Percentiles rank a stretch among this genome's conserved stretches.
Evolutionary conservation across 2,329 filamentous ascomycete species (phyloP).

Genomic region (Tolypocladium amazonense): DNA sequence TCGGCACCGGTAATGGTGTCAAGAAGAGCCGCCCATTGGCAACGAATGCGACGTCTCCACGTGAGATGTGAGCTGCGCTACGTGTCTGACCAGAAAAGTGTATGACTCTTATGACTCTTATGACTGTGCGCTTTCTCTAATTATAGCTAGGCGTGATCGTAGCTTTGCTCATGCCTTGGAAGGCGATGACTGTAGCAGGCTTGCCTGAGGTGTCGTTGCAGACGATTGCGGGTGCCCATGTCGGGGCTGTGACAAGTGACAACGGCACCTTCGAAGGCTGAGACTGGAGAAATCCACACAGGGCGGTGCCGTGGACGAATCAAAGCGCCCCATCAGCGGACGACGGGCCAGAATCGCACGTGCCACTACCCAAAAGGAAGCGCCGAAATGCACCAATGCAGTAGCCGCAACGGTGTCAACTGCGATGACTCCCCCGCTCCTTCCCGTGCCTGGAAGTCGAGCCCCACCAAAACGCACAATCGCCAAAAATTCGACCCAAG

Average conservation of each 20-base stretch:
- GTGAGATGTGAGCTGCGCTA: neutral
- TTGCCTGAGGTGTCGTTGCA: neutral
- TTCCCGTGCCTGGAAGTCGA: constrained; percentile 8
- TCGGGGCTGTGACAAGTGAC: neutral
- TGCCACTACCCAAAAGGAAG: neutral
- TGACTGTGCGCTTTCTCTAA: neutral
- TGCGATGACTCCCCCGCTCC: constrained; percentile 1
- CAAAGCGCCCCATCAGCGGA: neutral
- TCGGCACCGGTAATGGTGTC: neutral
- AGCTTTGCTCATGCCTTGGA: neutral
- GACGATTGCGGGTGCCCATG: no score
- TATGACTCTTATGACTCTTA: neutral
- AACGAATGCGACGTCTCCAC: neutral
- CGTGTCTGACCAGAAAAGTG: neutral
- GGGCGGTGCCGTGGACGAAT: neutral
- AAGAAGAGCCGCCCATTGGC: neutral
- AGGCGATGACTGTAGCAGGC: neutral
- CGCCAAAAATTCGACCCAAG: constrained; percentile 30
- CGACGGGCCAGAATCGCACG: neutral
- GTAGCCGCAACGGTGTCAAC: neutral
- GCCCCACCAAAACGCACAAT: constrained; percentile 37
- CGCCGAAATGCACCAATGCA: neutral
- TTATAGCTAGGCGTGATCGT: neutral
- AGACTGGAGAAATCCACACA: neutral
- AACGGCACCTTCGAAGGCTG: neutral